These are phyloP conservation scores for Phylloporus sp. DNA, from an alignment of 768 basidiomycete species.

Conservation along the genomic window DNA sequence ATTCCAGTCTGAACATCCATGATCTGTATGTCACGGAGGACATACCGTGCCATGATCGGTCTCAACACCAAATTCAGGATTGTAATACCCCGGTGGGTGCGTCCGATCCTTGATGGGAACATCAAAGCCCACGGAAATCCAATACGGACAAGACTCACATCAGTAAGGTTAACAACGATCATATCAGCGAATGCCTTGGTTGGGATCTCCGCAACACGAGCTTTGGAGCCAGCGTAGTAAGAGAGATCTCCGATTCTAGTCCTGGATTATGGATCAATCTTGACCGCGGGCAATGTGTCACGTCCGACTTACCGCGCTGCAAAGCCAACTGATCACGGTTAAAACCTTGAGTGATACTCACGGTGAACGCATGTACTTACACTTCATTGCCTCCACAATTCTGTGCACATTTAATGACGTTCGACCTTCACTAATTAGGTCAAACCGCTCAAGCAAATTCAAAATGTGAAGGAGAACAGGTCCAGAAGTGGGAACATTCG, in stretches of 20 bases:
- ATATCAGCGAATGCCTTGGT: conserved; percentile 63
- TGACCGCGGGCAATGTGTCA: conserved; percentile 7
- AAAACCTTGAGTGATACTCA: conserved; percentile 6
- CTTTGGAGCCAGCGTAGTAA: conserved; percentile 50
- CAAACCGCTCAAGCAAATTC: conserved; percentile 83
- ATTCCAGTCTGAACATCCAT: conserved; percentile 4
- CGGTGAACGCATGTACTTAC: conserved; percentile 36
- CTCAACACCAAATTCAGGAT: conserved; percentile 72
- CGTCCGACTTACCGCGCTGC: conserved; percentile 47
- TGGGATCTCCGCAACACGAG: conserved; percentile 58
- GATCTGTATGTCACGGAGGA: not conserved
- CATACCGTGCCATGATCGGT: conserved; percentile 79
- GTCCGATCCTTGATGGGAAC: conserved; percentile 60
- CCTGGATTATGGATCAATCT: conserved; percentile 36
- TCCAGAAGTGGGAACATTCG: conserved; percentile 82
- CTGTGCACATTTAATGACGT: conserved; percentile 73
- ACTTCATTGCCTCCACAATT: conserved; percentile 82
- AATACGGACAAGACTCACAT: conserved; percentile 47
- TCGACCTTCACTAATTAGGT: conserved; percentile 44
- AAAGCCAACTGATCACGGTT: conserved; percentile 49
- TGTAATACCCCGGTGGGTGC: conserved; percentile 78
- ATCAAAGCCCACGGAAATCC: conserved; percentile 3
- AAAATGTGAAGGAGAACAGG: conserved; percentile 89
- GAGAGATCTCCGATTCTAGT: conserved; percentile 80
- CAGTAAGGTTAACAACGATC: conserved; percentile 70